Conservation (phyloP, 176 grass and related monocot genomes). For the Oryza punctata region DNA sequence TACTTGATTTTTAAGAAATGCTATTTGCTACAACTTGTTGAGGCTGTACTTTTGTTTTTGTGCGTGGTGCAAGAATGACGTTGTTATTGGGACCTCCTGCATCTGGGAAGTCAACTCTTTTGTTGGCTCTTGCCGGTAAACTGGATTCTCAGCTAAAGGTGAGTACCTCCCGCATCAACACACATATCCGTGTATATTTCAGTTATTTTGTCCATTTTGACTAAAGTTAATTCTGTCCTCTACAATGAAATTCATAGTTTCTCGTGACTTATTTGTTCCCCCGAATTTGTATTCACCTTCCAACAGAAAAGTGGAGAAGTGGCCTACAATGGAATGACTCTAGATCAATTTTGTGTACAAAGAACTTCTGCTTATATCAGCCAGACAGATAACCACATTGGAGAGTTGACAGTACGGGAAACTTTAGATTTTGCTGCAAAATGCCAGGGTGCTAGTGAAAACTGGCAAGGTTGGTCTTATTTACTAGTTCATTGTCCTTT, state of each 20-base stretch:
- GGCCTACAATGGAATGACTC: conserved; percentile 54
- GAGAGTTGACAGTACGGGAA: conserved; percentile 75
- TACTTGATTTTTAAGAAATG: not conserved
- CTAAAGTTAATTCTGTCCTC: not conserved
- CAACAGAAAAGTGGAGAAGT: conserved; percentile 61
- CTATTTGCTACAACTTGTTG: not conserved
- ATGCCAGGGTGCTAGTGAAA: conserved; percentile 74
- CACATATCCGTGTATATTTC: not conserved
- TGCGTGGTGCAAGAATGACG: conserved; percentile 60
- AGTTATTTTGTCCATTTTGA: not conserved
- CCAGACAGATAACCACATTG: conserved; percentile 76
- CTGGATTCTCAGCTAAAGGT: conserved; percentile 74
- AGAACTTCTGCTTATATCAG: conserved; percentile 83
- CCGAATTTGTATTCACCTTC: not conserved
- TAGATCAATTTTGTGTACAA: conserved; percentile 68
- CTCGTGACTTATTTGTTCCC: not conserved
- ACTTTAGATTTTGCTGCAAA: conserved; percentile 72
- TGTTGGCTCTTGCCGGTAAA: conserved; percentile 64
- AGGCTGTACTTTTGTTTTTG: not conserved
- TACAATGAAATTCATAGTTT: not conserved
- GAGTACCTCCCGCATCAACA: not conserved
- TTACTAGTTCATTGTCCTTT: not conserved
- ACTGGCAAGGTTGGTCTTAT: conserved; percentile 51
- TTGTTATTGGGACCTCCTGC: conserved; percentile 70
- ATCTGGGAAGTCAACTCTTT: conserved; percentile 75